Percentiles rank a stretch among this genome's conserved stretches.
Conservation (phyloP, 176 grass and related monocot species). For the Melocanna baccifera region DNA sequence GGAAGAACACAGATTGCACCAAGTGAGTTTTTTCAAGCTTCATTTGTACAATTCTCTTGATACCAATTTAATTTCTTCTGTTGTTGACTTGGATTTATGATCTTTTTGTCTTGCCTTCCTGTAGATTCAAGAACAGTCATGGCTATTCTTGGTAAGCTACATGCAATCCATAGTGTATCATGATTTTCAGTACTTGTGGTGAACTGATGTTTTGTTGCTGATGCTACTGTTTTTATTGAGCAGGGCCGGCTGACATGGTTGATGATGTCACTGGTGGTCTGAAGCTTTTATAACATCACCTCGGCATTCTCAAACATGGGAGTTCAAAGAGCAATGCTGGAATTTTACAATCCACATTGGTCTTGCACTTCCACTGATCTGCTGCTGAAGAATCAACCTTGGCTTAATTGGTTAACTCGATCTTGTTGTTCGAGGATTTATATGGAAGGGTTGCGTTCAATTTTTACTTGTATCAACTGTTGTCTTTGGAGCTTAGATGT, state of each 20-base stretch:
- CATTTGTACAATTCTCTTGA: not conserved
- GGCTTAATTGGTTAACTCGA: not conserved
- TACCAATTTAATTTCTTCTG: not conserved
- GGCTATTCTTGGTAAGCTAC: constrained; percentile 70
- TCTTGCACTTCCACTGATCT: not conserved
- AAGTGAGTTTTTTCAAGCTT: constrained; percentile 49
- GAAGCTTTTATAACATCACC: constrained; percentile 54
- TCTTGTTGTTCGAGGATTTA: not conserved
- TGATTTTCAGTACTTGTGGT: not conserved
- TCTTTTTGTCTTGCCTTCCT: not conserved
- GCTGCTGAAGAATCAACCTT: constrained; percentile 17
- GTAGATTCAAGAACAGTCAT: constrained; percentile 90
- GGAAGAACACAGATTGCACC: constrained; percentile 97
- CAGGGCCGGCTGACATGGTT: constrained; percentile 77
- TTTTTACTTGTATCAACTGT: constrained; percentile 14
- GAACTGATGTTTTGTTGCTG: not conserved
- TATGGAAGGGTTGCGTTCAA: not conserved
- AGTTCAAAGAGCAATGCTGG: not conserved
- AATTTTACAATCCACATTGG: not conserved
- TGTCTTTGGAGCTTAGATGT: not conserved
- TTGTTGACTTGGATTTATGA: not conserved
- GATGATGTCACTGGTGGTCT: constrained; percentile 78
- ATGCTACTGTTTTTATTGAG: constrained; percentile 15
- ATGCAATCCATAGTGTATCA: not conserved
- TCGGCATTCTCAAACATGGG: not conserved